These are phyloP conservation scores for Aspergillus costaricaensis DNA, from an alignment of 2,329 filamentous ascomycete species.

Conservation along the genomic window DNA sequence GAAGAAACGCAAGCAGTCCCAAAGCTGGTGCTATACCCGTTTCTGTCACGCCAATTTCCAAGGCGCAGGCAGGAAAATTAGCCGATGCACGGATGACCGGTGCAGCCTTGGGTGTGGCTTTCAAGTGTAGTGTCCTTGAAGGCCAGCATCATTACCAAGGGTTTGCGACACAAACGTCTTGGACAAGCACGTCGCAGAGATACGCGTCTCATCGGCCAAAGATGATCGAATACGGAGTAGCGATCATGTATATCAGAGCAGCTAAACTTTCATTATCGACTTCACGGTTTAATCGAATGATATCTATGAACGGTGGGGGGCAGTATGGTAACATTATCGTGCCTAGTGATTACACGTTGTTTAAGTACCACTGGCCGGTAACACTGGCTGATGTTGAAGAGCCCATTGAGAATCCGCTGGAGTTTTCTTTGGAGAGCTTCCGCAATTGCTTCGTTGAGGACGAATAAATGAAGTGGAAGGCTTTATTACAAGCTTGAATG, in stretches of 20 bases:
- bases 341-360: too few relatives aligned
- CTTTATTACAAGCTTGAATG: too few relatives aligned
- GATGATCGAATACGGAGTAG: too few relatives aligned
- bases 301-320: too few relatives aligned
- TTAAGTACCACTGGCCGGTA: too few relatives aligned
- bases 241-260: too few relatives aligned
- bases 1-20: constrained; percentile 59
- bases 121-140: constrained; percentile 55
- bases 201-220: too few relatives aligned
- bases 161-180: constrained; percentile 58
- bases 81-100: constrained; percentile 37
- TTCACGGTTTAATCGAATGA: too few relatives aligned
- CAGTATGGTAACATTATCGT: too few relatives aligned
- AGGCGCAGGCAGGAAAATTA: constrained; percentile 34
- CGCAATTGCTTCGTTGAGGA: constrained; percentile 54
- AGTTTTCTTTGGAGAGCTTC: constrained; percentile 58
- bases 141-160: constrained; percentile 58
- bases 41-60: constrained; percentile 29
- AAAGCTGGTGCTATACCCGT: constrained; percentile 37
- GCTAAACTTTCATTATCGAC: too few relatives aligned
- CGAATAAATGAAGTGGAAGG: constrained; percentile 30
- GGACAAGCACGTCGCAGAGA: constrained; percentile 55
- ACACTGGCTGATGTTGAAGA: constrained; percentile 49
- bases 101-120: constrained; percentile 47
- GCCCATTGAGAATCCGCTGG: constrained; percentile 55